phyloP scores from a whole-genome alignment of 176 grass and related monocot species.

The Lolium multiflorum region DNA sequence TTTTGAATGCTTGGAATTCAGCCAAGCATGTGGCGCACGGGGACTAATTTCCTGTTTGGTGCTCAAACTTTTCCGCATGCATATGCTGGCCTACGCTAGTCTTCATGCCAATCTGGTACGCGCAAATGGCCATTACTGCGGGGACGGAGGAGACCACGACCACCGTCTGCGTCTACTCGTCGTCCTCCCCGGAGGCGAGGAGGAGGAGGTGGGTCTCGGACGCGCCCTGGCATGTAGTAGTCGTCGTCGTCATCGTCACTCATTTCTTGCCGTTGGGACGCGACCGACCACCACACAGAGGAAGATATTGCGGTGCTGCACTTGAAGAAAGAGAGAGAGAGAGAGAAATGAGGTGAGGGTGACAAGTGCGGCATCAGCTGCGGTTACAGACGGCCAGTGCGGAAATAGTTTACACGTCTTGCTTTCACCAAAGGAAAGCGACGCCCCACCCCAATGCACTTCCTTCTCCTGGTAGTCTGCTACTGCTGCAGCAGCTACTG shows the following conservation, averaged over 20 bases:
- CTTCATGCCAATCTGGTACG: neutral
- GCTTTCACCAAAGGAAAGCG: constrained; percentile 54
- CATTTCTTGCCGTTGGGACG: neutral
- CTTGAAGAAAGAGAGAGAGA: neutral
- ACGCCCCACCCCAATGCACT: constrained; percentile 44
- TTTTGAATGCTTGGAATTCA: too few species aligned
- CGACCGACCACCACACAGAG: neutral
- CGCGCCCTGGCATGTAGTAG: too few species aligned
- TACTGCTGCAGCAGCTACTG: neutral
- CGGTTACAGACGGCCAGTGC: neutral
- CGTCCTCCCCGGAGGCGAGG: neutral
- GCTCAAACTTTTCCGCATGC: neutral
- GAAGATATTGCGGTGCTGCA: neutral
- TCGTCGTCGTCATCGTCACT: too few species aligned
- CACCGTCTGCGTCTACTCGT: neutral
- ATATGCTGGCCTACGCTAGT: too few species aligned
- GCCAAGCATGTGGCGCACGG: too few species aligned
- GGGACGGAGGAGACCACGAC: neutral
- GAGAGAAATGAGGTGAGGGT: neutral
- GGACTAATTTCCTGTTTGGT: neutral
- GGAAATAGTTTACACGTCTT: constrained; percentile 53
- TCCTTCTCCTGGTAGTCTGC: neutral
- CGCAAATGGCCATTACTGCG: neutral
- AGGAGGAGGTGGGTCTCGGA: too few species aligned
- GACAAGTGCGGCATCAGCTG: neutral